Evolutionary conservation across 2,329 filamentous ascomycete species (phyloP).

Genomic region (Sclerotinia borealis): DNA sequence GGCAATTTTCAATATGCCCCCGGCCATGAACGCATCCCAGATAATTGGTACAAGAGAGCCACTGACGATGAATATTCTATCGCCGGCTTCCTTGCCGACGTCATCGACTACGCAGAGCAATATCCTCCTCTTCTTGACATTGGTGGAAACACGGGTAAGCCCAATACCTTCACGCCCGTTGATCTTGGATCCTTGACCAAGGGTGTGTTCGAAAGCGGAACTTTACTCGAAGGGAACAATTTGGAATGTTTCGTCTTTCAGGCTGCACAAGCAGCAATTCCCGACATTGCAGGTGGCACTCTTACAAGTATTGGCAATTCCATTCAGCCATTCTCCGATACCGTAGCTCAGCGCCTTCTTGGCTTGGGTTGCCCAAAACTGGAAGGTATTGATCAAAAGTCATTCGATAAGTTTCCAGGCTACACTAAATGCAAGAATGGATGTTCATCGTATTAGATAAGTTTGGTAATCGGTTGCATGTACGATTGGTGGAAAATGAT

Average conservation of each 20-base stretch:
- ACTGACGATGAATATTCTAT: conserved; percentile 36
- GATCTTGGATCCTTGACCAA: conserved; percentile 38
- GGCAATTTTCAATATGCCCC: conserved; percentile 10
- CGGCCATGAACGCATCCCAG: conserved; percentile 9
- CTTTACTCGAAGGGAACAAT: conserved; percentile 43
- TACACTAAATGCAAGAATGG: conserved; percentile 4
- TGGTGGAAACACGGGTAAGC: conserved; percentile 47
- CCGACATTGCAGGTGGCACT: conserved; percentile 34
- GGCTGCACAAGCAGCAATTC: conserved; percentile 36
- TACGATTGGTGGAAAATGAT: neutral
- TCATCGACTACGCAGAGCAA: conserved; percentile 34
- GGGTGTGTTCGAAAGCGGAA: conserved; percentile 40
- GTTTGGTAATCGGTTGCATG: neutral
- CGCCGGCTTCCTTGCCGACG: conserved; percentile 35
- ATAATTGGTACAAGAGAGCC: conserved; percentile 10
- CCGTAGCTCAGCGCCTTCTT: neutral
- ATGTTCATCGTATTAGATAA: neutral
- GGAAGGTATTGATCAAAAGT: neutral
- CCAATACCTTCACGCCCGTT: conserved; percentile 47
- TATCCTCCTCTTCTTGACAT: conserved; percentile 42
- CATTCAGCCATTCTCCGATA: neutral
- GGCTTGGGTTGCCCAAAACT: conserved; percentile 14
- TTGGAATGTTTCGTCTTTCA: conserved; percentile 40
- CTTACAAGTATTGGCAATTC: neutral
- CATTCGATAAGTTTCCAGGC: neutral